Evolutionary conservation across 179 eudicot genomes (phyloP).

Genomic region (Beta lomatogona): DNA sequence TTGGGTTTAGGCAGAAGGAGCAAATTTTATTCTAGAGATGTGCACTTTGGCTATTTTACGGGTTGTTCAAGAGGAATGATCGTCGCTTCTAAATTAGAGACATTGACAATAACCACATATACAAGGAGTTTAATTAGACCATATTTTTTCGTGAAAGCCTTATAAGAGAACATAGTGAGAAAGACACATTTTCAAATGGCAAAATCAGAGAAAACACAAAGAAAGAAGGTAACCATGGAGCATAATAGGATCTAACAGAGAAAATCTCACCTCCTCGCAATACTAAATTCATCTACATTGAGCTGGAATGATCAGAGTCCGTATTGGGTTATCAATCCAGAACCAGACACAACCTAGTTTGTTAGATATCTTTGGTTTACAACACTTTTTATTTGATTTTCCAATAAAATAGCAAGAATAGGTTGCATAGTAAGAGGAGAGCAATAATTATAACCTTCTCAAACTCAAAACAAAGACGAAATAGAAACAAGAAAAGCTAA

Average conservation of each 20-base stretch:
- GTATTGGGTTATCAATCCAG: too few species aligned
- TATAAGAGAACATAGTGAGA: not conserved
- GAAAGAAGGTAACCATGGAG: not conserved
- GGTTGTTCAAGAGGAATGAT: not conserved
- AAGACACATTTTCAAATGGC: not conserved
- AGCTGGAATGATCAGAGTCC: not conserved
- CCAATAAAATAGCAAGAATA: not conserved
- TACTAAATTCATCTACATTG: not conserved
- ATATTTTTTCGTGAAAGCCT: not conserved
- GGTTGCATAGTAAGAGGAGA: not conserved
- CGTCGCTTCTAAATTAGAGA: not conserved
- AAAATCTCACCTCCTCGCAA: not conserved
- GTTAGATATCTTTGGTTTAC: not conserved
- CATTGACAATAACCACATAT: not conserved
- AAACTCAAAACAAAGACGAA: not conserved
- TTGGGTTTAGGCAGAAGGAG: not conserved
- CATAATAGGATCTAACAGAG: not conserved
- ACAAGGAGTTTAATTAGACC: too few species aligned
- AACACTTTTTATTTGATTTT: not conserved
- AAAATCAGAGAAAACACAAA: not conserved
- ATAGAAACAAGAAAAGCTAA: not conserved
- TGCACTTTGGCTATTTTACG: not conserved
- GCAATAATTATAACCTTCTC: not conserved
- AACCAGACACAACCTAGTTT: not conserved
- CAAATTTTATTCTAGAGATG: not conserved